phyloP scores from a whole-genome alignment of 208 protist genomes.

The Acanthamoeba triangularis region DNA sequence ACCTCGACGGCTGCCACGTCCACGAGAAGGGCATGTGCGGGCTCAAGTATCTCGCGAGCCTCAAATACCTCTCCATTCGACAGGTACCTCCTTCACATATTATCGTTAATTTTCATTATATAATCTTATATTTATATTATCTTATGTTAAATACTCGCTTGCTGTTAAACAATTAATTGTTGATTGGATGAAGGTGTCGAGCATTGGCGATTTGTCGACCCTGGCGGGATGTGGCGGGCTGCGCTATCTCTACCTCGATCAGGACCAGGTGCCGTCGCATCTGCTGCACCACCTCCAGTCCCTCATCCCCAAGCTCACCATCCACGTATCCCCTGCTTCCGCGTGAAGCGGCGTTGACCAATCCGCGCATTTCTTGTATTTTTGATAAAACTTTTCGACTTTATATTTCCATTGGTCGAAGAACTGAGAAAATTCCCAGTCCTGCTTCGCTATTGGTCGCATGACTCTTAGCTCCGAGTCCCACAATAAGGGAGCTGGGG shows the following conservation, averaged over 20 bases:
- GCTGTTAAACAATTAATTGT: no score
- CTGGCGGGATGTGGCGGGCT: background rate
- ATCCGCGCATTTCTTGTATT: no score
- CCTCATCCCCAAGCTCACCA: background rate
- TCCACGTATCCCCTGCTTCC: background rate
- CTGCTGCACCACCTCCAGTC: background rate
- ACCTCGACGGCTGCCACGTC: background rate
- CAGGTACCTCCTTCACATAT: background rate
- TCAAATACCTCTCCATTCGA: background rate
- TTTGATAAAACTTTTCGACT: no score
- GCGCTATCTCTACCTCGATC: constrained; percentile 1
- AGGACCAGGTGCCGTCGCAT: constrained; percentile 1
- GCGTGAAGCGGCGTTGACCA: no score
- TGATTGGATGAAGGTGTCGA: background rate
- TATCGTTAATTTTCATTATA: no score
- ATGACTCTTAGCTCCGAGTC: no score
- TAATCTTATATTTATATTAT: no score
- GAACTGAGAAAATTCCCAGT: no score
- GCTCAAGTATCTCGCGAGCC: background rate
- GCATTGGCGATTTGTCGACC: background rate
- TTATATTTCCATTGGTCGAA: no score
- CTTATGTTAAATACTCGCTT: no score
- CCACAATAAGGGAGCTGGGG: no score
- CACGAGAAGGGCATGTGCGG: background rate
- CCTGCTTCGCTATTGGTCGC: no score